phyloP scores from a whole-genome alignment of 768 basidiomycete genomes.

The Pulveroboletus sp. region DNA sequence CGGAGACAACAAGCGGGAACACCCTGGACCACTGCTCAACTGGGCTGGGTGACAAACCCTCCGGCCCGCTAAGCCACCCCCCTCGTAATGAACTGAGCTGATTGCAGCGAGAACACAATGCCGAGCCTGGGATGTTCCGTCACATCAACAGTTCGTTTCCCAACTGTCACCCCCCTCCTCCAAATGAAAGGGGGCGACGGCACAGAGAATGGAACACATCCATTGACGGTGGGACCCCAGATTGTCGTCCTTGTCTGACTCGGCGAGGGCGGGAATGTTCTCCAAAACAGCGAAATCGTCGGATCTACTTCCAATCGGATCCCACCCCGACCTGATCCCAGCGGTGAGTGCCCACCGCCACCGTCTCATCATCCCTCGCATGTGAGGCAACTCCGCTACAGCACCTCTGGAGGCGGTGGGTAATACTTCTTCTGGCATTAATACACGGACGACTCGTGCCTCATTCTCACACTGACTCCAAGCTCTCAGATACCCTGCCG shows the following conservation, averaged over 20 bases:
- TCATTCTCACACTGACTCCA: conserved; percentile 13
- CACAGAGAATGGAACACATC: conserved; percentile 19
- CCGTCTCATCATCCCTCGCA: conserved; percentile 6
- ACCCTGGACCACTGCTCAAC: conserved; percentile 14
- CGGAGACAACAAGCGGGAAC: not conserved
- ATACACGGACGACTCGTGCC: conserved; percentile 7
- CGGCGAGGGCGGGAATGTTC: not conserved
- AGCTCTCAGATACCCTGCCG: conserved; percentile 3
- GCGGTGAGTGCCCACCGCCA: conserved; percentile 11
- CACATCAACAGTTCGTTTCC: not conserved
- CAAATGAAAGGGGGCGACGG: conserved; percentile 3
- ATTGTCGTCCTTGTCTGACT: conserved; percentile 7
- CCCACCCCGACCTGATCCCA: conserved; percentile 18
- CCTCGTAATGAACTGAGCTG: conserved; percentile 22
- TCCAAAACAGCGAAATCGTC: conserved; percentile 6
- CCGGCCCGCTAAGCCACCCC: conserved; percentile 15
- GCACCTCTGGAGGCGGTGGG: conserved; percentile 10
- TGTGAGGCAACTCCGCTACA: conserved; percentile 15
- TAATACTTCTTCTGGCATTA: conserved; percentile 6
- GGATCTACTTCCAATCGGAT: conserved; percentile 19
- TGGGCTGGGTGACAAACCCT: conserved; percentile 12
- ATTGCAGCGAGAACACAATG: conserved; percentile 4
- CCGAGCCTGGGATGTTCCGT: conserved; percentile 1
- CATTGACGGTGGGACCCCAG: conserved; percentile 14
- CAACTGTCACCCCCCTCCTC: not conserved